Conservation (phyloP, 441 rosid genomes). For the Pelargonium cotyledonis region DNA sequence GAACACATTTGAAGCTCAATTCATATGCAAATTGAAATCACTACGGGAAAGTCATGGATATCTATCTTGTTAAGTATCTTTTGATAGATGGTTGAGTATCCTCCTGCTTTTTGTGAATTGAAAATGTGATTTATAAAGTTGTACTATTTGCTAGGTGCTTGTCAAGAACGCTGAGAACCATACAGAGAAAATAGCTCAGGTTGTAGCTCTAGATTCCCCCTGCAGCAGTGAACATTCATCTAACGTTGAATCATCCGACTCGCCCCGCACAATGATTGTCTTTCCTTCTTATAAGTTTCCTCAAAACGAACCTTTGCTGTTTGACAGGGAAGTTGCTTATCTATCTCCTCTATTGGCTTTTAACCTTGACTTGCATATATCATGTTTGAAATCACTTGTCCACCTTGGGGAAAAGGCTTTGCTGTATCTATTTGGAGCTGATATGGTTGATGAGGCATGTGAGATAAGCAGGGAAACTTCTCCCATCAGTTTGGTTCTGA, state of each 20-base stretch:
- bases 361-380: slow-evolving; percentile 68
- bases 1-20: neutral
- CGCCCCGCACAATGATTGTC: slow-evolving; percentile 40
- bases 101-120: neutral
- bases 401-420: slow-evolving; percentile 51
- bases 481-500: slow-evolving; percentile 44
- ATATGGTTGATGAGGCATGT: slow-evolving; percentile 29
- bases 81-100: neutral
- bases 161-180: slow-evolving; percentile 53
- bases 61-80: neutral
- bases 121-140: neutral
- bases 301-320: slow-evolving; percentile 17
- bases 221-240: slow-evolving; percentile 16
- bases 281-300: slow-evolving; percentile 52
- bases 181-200: slow-evolving; percentile 51
- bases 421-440: slow-evolving; percentile 47
- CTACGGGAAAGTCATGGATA: too few relatives aligned
- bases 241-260: slow-evolving; percentile 16
- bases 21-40: neutral
- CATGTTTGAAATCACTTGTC: slow-evolving; percentile 64
- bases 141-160: slow-evolving; percentile 39
- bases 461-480: slow-evolving; percentile 27
- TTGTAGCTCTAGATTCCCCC: slow-evolving; percentile 78
- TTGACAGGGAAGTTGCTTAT: slow-evolving; percentile 55
- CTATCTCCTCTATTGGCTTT: slow-evolving; percentile 75